Percentiles rank a stretch among this genome's conserved stretches.
Evolutionary conservation across 2,329 filamentous ascomycete genomes (phyloP).

Genomic region (Cadophora malorum): DNA sequence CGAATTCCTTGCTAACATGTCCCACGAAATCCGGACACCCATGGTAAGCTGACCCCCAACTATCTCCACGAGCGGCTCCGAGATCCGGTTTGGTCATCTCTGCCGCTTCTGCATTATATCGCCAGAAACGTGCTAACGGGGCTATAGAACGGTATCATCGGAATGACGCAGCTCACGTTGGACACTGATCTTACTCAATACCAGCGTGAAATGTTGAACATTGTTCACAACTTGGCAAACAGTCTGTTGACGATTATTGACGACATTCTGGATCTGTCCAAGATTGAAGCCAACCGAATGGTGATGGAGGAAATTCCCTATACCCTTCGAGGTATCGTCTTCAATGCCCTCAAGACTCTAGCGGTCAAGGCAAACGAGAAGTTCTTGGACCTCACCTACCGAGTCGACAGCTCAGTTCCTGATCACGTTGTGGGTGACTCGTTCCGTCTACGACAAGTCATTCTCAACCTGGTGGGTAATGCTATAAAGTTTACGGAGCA

Average conservation of each 20-base stretch:
- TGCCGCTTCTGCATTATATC: background rate
- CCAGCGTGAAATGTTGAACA: constrained; percentile 97
- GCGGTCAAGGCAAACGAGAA: constrained; percentile 98
- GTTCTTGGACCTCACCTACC: constrained; percentile 88
- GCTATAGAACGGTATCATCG: constrained; percentile 40
- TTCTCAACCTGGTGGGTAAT: constrained; percentile 95
- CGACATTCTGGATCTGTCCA: constrained; percentile 75
- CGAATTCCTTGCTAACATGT: constrained; percentile 98
- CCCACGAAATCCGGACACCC: constrained; percentile 95
- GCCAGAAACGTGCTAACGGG: background rate
- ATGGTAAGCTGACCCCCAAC: constrained; percentile 18
- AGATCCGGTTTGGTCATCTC: background rate
- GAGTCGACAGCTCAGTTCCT: constrained; percentile 90
- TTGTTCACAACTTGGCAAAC: constrained; percentile 95
- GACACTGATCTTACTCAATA: constrained; percentile 95
- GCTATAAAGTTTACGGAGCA: constrained; percentile 99
- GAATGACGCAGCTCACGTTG: constrained; percentile 92
- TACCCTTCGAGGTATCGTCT: constrained; percentile 90
- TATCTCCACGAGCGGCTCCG: background rate
- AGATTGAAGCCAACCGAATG: constrained; percentile 96
- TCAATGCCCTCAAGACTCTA: constrained; percentile 95
- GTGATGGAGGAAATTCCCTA: constrained; percentile 98
- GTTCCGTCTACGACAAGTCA: constrained; percentile 95
- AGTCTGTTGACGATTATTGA: constrained; percentile 97
- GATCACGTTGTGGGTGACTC: constrained; percentile 97